Conservation (phyloP, 805 yeast genomes). For the Ogataea sp. region DNA sequence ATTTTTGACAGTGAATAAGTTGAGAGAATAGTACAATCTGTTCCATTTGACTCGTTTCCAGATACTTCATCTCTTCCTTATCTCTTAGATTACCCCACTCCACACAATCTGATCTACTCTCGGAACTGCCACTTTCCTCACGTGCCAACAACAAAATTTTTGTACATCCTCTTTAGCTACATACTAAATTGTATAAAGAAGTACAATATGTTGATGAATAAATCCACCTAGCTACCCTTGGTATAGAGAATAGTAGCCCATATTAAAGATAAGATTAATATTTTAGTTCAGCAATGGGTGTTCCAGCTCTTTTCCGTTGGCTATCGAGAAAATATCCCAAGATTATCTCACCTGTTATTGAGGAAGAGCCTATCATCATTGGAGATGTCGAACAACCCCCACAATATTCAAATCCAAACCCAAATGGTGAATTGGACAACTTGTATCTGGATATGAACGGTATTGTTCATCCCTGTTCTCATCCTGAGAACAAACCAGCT, state of each 20-base stretch:
- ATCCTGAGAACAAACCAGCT: conserved; percentile 93
- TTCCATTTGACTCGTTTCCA: too few relatives aligned
- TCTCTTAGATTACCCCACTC: not conserved
- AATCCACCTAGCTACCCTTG: too few relatives aligned
- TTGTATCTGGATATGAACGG: conserved; percentile 97
- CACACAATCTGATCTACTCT: too few relatives aligned
- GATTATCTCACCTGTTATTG: conserved; percentile 83
- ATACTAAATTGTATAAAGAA: too few relatives aligned
- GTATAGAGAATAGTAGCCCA: too few relatives aligned
- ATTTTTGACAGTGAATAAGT: too few relatives aligned
- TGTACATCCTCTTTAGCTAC: too few relatives aligned
- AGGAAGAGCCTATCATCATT: conserved; percentile 51
- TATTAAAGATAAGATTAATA: not conserved
- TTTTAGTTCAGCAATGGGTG: conserved; percentile 55
- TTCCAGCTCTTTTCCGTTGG: conserved; percentile 98
- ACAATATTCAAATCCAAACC: conserved; percentile 68
- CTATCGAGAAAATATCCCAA: conserved; percentile 88
- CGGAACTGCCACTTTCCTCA: not conserved
- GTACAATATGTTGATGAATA: too few relatives aligned
- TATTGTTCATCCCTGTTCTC: conserved; percentile 98
- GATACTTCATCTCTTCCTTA: too few relatives aligned
- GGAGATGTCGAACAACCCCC: conserved; percentile 61
- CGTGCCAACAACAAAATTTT: not conserved
- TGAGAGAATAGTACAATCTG: too few relatives aligned
- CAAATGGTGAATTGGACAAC: conserved; percentile 94